These are phyloP conservation scores for Phascolomyces articulosus DNA, from an alignment of 371 early-diverging fungal genomes.

Conservation along the genomic window DNA sequence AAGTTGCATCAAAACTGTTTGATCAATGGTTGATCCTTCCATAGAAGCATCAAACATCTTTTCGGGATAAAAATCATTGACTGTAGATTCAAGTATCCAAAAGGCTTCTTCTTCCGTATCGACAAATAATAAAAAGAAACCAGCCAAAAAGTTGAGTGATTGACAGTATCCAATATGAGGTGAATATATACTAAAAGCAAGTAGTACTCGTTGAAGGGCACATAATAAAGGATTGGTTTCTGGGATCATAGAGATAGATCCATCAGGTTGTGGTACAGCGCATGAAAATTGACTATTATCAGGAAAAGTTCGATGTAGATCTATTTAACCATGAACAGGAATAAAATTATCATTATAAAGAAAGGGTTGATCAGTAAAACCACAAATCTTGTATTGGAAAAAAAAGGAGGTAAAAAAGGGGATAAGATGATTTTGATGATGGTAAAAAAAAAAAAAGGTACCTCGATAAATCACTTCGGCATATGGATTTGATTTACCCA, in stretches of 20 bases:
- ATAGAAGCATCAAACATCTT: slow-evolving; percentile 78
- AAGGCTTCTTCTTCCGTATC: slow-evolving; percentile 80
- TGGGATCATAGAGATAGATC: slow-evolving; percentile 7
- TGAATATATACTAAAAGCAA: slow-evolving; percentile 67
- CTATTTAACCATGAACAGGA: no score
- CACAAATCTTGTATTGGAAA: no score
- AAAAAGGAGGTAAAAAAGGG: no score
- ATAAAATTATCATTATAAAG: no score
- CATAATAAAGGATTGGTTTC: slow-evolving; percentile 55
- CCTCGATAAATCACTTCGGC: slow-evolving; percentile 71
- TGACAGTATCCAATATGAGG: slow-evolving; percentile 83
- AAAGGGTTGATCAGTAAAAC: no score
- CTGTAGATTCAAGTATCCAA: slow-evolving; percentile 78
- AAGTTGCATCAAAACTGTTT: slow-evolving; percentile 74
- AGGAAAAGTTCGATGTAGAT: slow-evolving; percentile 83
- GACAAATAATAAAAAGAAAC: slow-evolving; percentile 70
- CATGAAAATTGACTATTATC: slow-evolving; percentile 73
- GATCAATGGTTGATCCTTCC: slow-evolving; percentile 82
- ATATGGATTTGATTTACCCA: slow-evolving; percentile 62
- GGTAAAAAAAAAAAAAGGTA: background rate
- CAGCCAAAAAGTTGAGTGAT: slow-evolving; percentile 84
- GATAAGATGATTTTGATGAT: no score
- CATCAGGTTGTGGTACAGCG: slow-evolving; percentile 7
- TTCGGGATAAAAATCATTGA: slow-evolving; percentile 71
- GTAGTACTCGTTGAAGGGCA: slow-evolving; percentile 69